Evolutionary conservation across 176 grass and related monocot species (phyloP).

Genomic region (Saccharum officinarum): DNA sequence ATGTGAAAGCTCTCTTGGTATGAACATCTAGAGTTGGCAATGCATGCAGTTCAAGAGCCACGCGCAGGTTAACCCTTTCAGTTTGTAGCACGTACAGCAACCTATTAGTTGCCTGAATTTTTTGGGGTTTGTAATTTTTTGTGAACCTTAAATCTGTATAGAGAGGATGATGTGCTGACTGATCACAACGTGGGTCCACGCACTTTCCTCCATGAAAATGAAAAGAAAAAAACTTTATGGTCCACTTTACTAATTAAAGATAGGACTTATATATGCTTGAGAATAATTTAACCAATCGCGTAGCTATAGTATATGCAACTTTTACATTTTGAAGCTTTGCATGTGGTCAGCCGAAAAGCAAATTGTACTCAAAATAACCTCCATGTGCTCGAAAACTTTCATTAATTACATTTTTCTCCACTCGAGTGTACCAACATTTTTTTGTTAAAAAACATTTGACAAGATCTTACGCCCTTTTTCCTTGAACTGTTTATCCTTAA

Average conservation of each 20-base stretch:
- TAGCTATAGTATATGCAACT: neutral
- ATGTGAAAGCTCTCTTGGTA: neutral
- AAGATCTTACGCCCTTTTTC: neutral
- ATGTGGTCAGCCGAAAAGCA: neutral
- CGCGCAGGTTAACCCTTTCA: neutral
- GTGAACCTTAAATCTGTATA: neutral
- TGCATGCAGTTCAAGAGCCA: neutral
- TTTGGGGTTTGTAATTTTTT: neutral
- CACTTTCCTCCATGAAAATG: neutral
- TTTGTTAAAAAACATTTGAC: neutral
- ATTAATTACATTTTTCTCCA: neutral
- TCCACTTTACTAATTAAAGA: neutral
- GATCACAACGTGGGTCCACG: neutral
- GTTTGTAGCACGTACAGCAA: neutral
- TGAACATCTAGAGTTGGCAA: neutral
- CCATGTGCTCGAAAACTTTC: neutral
- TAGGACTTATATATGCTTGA: neutral
- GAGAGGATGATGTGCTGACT: constrained; percentile 7
- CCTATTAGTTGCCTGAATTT: neutral
- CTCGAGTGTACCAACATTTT: neutral
- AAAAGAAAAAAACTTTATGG: neutral
- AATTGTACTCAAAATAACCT: neutral
- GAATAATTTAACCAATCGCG: neutral
- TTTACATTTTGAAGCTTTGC: neutral
- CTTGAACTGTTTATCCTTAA: constrained; percentile 6